A percentile compares a stretch with the other conserved stretches of the same genome.
phyloP scores from a whole-genome alignment of 2,329 filamentous ascomycete genomes.

The Sclerotinia sclerotiorum region DNA sequence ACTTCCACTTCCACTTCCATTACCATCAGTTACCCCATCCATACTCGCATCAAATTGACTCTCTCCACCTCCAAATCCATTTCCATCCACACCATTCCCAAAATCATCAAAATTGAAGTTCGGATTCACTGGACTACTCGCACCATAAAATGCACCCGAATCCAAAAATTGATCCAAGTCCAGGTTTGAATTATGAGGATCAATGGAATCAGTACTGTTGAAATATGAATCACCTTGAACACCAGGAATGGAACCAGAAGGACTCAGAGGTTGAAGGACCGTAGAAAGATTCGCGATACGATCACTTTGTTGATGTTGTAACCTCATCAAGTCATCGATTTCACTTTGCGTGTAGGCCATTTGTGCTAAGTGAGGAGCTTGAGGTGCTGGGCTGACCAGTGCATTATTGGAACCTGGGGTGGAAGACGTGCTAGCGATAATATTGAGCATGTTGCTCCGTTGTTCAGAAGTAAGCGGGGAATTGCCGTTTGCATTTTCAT shows the following conservation, averaged over 20 bases:
- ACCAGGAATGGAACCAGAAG: constrained; percentile 75
- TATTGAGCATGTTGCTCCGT: constrained; percentile 57
- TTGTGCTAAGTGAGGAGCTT: constrained; percentile 54
- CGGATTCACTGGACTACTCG: constrained; percentile 32
- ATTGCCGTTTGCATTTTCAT: constrained; percentile 49
- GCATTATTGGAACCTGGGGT: constrained; percentile 36
- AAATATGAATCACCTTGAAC: constrained; percentile 48
- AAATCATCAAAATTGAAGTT: constrained; percentile 31
- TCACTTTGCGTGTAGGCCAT: constrained; percentile 71
- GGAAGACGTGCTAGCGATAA: constrained; percentile 51
- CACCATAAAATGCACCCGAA: constrained; percentile 44
- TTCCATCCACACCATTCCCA: constrained; percentile 23
- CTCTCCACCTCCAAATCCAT: constrained; percentile 25
- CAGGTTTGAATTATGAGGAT: constrained; percentile 41
- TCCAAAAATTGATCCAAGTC: constrained; percentile 55
- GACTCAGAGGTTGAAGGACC: constrained; percentile 75
- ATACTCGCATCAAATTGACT: constrained; percentile 38
- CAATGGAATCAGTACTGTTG: constrained; percentile 40
- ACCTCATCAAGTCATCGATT: constrained; percentile 72
- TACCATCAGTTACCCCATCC: constrained; percentile 33
- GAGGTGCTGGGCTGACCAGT: constrained; percentile 39
- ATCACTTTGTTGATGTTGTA: constrained; percentile 76
- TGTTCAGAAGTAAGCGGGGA: constrained; percentile 59
- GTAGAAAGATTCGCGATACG: constrained; percentile 74
- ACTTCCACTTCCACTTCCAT: neutral